These are phyloP conservation scores for Dinochytrium kinnereticum DNA, from an alignment of 371 early-diverging fungal species.

Conservation along the genomic window DNA sequence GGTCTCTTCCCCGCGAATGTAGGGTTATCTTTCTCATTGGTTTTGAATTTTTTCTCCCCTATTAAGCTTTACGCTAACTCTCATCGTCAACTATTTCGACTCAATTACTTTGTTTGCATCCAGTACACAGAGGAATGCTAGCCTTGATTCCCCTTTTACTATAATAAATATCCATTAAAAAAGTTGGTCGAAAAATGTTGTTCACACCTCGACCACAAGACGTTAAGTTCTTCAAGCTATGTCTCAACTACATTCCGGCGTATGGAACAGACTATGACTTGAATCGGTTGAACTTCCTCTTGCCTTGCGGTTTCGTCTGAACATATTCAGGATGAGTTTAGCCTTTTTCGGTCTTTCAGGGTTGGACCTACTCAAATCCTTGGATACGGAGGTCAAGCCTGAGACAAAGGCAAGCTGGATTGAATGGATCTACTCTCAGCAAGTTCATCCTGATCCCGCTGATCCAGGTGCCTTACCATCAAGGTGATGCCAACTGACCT, in stretches of 20 bases:
- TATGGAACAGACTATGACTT: slow-evolving; percentile 4
- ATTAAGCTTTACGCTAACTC: neutral
- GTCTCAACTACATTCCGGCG: neutral
- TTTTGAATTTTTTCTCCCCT: neutral
- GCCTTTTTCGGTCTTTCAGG: slow-evolving; percentile 81
- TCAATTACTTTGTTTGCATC: too few relatives aligned
- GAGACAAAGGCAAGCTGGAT: slow-evolving; percentile 73
- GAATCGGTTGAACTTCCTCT: neutral
- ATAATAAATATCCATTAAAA: neutral
- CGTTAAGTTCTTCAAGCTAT: slow-evolving; percentile 7
- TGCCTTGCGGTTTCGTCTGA: too few relatives aligned
- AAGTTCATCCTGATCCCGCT: slow-evolving; percentile 55
- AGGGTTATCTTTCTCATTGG: neutral
- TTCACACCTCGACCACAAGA: neutral
- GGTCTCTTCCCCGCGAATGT: slow-evolving; percentile 88
- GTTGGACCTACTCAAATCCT: slow-evolving; percentile 75
- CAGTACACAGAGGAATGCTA: slow-evolving; percentile 8
- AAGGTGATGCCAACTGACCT: neutral
- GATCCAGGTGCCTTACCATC: slow-evolving; percentile 8
- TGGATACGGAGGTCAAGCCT: slow-evolving; percentile 60
- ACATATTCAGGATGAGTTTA: slow-evolving; percentile 74
- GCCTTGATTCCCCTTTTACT: neutral
- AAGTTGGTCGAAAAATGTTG: neutral
- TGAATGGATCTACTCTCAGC: slow-evolving; percentile 96
- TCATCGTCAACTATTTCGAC: too few relatives aligned